Conservation (phyloP, 2,329 filamentous ascomycete species). For the Fusarium camptoceras region DNA sequence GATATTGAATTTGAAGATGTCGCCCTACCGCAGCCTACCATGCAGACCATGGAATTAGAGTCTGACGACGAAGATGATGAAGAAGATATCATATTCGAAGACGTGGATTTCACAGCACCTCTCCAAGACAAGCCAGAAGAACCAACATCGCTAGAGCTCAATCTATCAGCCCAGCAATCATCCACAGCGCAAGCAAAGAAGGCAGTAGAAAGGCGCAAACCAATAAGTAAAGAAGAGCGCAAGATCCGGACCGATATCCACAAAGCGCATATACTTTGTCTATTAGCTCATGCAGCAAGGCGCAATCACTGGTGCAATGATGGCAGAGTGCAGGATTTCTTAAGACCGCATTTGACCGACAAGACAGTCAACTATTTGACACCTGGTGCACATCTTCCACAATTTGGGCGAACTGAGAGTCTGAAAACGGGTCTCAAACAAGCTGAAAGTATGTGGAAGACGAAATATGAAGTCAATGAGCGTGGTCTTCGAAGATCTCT, state of each 20-base stretch:
- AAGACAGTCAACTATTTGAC: slow-evolving; percentile 76
- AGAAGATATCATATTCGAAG: slow-evolving; percentile 60
- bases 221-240: slow-evolving; percentile 66
- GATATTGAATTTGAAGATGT: slow-evolving; percentile 65
- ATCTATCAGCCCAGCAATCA: slow-evolving; percentile 61
- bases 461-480: slow-evolving; percentile 76
- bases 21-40: slow-evolving; percentile 57
- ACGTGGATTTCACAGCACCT: slow-evolving; percentile 58
- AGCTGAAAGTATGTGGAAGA: slow-evolving; percentile 73
- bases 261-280: slow-evolving; percentile 84
- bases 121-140: slow-evolving; percentile 43
- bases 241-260: slow-evolving; percentile 78
- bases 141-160: slow-evolving; percentile 60
- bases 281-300: slow-evolving; percentile 80
- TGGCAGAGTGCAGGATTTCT: slow-evolving; percentile 70
- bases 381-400: slow-evolving; percentile 73
- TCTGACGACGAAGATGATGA: slow-evolving; percentile 61
- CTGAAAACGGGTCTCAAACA: slow-evolving; percentile 83
- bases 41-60: slow-evolving; percentile 64
- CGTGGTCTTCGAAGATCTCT: slow-evolving; percentile 75
- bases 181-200: slow-evolving; percentile 49
- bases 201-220: slow-evolving; percentile 59
- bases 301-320: slow-evolving; percentile 94
- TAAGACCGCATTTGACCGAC: slow-evolving; percentile 73
- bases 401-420: slow-evolving; percentile 80